A percentile compares a stretch with the other conserved stretches of the same genome.
Evolutionary conservation across 352 stramenopile genomes (phyloP).

Genomic region (Globisporangium emineosum): DNA sequence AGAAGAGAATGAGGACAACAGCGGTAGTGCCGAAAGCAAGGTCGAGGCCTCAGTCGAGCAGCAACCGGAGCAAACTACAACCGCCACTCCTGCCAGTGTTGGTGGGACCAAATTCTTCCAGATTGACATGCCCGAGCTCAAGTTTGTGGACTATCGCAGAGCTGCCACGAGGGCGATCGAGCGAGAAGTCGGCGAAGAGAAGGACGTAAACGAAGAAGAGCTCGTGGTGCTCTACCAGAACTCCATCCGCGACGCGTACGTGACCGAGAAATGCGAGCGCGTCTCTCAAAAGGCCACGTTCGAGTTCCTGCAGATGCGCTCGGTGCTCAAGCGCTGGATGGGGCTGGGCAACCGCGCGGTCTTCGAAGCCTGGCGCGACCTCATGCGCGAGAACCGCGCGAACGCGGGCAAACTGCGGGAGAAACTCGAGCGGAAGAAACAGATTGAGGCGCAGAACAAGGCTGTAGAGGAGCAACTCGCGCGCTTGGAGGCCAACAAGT

Average conservation of each 20-base stretch:
- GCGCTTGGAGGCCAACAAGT: slow-evolving; percentile 43
- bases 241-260: slow-evolving; percentile 43
- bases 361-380: slow-evolving; percentile 62
- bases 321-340: slow-evolving; percentile 51
- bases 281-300: slow-evolving; percentile 43
- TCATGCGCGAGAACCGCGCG: slow-evolving; percentile 31
- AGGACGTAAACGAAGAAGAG: slow-evolving; percentile 38
- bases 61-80: background rate
- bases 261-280: slow-evolving; percentile 43
- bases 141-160: slow-evolving; percentile 43
- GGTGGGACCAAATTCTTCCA: slow-evolving; percentile 35
- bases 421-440: slow-evolving; percentile 35
- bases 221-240: slow-evolving; percentile 42
- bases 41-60: background rate
- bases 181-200: slow-evolving; percentile 29
- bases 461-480: slow-evolving; percentile 47
- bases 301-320: slow-evolving; percentile 63
- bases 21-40: slow-evolving; percentile 18
- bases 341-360: slow-evolving; percentile 45
- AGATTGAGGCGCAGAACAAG: slow-evolving; percentile 48
- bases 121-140: slow-evolving; percentile 45
- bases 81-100: background rate
- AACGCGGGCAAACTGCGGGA: slow-evolving; percentile 28
- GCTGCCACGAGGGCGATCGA: slow-evolving; percentile 36
- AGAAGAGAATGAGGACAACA: slow-evolving; percentile 17